Base-by-base conservation (phyloP, 768 basidiomycete genomes). In the Boletus sensibilis region DNA sequence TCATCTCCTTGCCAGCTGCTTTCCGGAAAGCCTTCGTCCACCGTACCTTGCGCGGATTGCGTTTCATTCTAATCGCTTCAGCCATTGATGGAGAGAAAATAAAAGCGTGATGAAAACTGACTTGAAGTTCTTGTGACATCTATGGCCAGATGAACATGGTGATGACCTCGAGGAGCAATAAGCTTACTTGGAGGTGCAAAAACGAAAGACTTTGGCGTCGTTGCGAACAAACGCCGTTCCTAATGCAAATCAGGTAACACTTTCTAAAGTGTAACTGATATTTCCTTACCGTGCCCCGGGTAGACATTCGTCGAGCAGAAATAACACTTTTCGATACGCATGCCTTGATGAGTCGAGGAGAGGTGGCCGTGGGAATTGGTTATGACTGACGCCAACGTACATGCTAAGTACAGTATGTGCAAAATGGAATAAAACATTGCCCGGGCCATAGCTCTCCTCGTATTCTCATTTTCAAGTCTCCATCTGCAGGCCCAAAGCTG, bases 51-150 rank as follows among this genome's bases (percentile, higher is more conserved):
- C 97, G 87, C 43, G 97, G 97, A 76, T 98, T 99, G 38, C 97
- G 90, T 79, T 98, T 98, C 97, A 98, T 98, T 75, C 94, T 95
- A 63, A 5, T 51, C 52, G 25, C 34, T 40, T 56, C 45, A 59
- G 50, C 3, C 56, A 55, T 53, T 34, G 14, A 40, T 31, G 0
- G 16, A 50, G 33, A 48, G 27, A 46, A 56, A 33, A 23, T 9
- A 20, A 18, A 12, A 45, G 13, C 38, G 27, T 10, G 13, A 25
- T n/a, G 2, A 31, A 40, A 41, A 70, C 82, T 62, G 66, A 93
- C 94, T 99, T 99, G 86, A 99, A 99, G 75, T 98, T 99, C 78
- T 98, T 98, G 75, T 98, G 92, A 72, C 97, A 97, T 80, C 92
- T 95, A 52, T 16, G 21, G 38, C 31, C 39, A 39, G 53, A 23